Evolutionary conservation across 176 grass and related monocot genomes (phyloP), one percentile per base, ranked within the genome.

Genomic region (Olyra latifolia): DNA sequence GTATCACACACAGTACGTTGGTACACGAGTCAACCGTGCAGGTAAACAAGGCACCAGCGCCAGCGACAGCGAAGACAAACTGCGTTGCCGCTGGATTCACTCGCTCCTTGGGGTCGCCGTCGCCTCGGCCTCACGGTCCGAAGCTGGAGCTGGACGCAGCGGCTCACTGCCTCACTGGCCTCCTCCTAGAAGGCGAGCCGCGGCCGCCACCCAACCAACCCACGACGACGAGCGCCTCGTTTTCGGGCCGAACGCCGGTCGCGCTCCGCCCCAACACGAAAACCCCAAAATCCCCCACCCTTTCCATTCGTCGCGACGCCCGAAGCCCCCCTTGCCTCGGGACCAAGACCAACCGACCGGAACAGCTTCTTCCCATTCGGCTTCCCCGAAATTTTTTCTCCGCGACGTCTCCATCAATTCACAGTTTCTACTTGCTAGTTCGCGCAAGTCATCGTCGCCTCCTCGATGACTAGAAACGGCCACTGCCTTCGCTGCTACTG

Each of bases 321-420:
- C 41, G 28, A 3, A 28, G 20, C 16, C 38, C 10, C 27, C 23
- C 8, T 13, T 22, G 2, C 45, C 69, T 50, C 45, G 44, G 67
- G 44, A 48, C 67, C 13, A 28, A 24, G 2, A 13, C 44, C 11
- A 2, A 14, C 17, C 6, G 45, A 25, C 66, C 41, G 45, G 39
- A 62, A 22, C 71, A 35, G 13, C 58, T 5, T 23, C 17, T 16
- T 7, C 13, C 24, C 28, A 24, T 71, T 6, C 60, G 62, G 23
- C 32, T 6, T 48, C 72, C 35, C 60, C n/a, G 25, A 38, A 71
- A 2, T 28, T 57, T 71, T 72, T 73, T 72, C 59, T 20, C 25
- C 56, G 56, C 57, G 80, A 77, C 86, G 73, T 83, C 86, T 23
- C 58, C 80, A 17, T 72, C 86, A 4, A 69, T 43, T n/a, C 52